Evolutionary conservation across 2,329 filamentous ascomycete species (phyloP).

Genomic region (Sporothrix curviconia): DNA sequence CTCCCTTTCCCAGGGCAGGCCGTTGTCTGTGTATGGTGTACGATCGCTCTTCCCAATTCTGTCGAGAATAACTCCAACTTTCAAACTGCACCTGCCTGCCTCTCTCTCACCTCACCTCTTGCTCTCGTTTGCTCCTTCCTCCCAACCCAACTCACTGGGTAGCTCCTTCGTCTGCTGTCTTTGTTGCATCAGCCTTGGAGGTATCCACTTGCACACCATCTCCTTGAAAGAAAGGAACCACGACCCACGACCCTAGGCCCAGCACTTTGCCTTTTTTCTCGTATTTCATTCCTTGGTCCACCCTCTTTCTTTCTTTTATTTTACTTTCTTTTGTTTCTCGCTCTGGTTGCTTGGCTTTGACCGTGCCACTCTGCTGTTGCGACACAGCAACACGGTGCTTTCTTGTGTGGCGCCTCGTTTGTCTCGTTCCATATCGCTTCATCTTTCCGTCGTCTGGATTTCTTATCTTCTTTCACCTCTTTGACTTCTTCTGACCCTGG

Average conservation of each 20-base stretch:
- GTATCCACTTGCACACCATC: slow-evolving; percentile 2
- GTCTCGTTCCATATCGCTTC: neutral
- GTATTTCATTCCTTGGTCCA: slow-evolving; percentile 6
- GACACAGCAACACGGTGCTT: no score
- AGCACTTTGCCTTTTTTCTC: slow-evolving; percentile 1
- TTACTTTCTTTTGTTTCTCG: neutral
- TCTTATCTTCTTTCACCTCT: neutral
- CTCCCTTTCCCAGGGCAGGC: no score
- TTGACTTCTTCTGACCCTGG: neutral
- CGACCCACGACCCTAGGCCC: neutral
- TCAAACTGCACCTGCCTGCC: no score
- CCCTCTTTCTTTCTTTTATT: neutral
- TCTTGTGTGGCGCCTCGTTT: no score
- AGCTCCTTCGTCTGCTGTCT: neutral
- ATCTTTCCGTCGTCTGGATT: no score
- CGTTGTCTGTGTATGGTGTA: no score
- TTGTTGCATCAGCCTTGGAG: neutral
- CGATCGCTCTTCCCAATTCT: no score
- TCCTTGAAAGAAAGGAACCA: neutral
- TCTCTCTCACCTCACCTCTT: neutral
- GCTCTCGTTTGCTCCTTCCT: neutral
- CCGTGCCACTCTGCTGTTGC: neutral
- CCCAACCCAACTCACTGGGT: no score
- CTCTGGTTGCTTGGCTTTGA: neutral
- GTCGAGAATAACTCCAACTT: no score